phyloP scores from a whole-genome alignment of 2,329 filamentous ascomycete genomes.

The Emergomyces africanus region DNA sequence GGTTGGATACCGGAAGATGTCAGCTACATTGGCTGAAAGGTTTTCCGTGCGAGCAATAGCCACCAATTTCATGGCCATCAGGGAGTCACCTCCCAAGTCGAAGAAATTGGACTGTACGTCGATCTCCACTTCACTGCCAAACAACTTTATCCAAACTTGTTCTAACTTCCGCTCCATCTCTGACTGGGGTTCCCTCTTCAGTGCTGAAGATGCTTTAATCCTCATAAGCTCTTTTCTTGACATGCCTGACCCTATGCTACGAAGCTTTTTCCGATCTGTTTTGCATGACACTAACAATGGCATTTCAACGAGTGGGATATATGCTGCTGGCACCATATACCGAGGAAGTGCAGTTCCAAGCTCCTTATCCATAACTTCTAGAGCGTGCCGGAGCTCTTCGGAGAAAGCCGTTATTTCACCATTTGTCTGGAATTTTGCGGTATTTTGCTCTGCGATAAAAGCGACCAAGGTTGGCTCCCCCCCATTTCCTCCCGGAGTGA shows the following conservation, averaged over 20 bases:
- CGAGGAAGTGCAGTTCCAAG: slow-evolving; percentile 25
- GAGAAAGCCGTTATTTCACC: slow-evolving; percentile 20
- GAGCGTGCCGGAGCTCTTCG: slow-evolving; percentile 14
- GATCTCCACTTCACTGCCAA: slow-evolving; percentile 16
- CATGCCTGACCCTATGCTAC: slow-evolving; percentile 13
- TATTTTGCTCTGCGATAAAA: slow-evolving; percentile 26
- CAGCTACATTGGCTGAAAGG: slow-evolving; percentile 13
- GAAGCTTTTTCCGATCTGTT: slow-evolving; percentile 22
- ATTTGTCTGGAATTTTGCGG: slow-evolving; percentile 19
- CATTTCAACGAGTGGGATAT: slow-evolving; percentile 26
- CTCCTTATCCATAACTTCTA: slow-evolving; percentile 25
- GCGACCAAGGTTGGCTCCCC: slow-evolving; percentile 36
- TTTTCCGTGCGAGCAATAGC: slow-evolving; percentile 11
- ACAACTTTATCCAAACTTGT: slow-evolving; percentile 16
- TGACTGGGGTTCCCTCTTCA: slow-evolving; percentile 12
- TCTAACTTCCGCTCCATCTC: slow-evolving; percentile 19
- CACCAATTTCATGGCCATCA: slow-evolving; percentile 20
- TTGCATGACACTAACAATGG: slow-evolving; percentile 27
- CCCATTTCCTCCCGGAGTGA: slow-evolving; percentile 30
- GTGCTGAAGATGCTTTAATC: slow-evolving; percentile 3
- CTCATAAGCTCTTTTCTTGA: slow-evolving; percentile 10
- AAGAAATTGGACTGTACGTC: slow-evolving; percentile 15
- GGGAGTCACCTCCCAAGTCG: slow-evolving; percentile 16
- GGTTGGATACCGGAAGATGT: slow-evolving; percentile 22
- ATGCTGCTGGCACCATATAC: slow-evolving; percentile 28